A percentile compares a stretch with the other conserved stretches of the same genome.
Conservation (phyloP, 805 yeast genomes). For the Candida morakotiae region DNA sequence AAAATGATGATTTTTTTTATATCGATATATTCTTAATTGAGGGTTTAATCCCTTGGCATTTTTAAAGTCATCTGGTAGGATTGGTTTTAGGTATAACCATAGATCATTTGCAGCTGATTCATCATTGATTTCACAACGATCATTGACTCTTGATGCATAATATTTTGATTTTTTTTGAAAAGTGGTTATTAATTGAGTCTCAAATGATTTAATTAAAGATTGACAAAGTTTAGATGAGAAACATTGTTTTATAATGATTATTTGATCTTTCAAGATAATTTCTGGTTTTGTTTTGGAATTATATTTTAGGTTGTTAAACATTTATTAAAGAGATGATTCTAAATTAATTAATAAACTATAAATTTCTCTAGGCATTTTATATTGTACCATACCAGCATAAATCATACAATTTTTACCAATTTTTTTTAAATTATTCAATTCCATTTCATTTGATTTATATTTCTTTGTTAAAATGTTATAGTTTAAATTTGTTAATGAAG, state of each 20-base stretch:
- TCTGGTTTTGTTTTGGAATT: constrained; percentile 22
- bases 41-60: constrained; percentile 50
- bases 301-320: no score
- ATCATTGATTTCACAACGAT: constrained; percentile 43
- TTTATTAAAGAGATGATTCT: constrained; percentile 43
- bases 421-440: constrained; percentile 47
- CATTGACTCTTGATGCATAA: constrained; percentile 58
- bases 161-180: constrained; percentile 45
- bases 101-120: constrained; percentile 29
- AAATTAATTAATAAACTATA: constrained; percentile 65
- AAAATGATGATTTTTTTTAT: constrained; percentile 53
- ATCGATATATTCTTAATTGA: constrained; percentile 53
- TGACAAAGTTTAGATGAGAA: constrained; percentile 33
- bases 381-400: constrained; percentile 92
- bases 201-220: constrained; percentile 34
- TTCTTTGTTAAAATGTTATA: constrained; percentile 38
- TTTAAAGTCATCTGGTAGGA: constrained; percentile 28
- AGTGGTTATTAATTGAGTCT: constrained; percentile 38
- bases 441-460: constrained; percentile 47
- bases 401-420: constrained; percentile 87
- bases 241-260: constrained; percentile 37
- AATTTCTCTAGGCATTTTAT: constrained; percentile 84
- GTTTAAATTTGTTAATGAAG: constrained; percentile 59
- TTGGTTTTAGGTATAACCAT: constrained; percentile 38
- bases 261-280: constrained; percentile 29